Evolutionary conservation across 345 rosid genomes (phyloP), one percentile per base, ranked within the genome.

Genomic region (Linum usitatissimum): DNA sequence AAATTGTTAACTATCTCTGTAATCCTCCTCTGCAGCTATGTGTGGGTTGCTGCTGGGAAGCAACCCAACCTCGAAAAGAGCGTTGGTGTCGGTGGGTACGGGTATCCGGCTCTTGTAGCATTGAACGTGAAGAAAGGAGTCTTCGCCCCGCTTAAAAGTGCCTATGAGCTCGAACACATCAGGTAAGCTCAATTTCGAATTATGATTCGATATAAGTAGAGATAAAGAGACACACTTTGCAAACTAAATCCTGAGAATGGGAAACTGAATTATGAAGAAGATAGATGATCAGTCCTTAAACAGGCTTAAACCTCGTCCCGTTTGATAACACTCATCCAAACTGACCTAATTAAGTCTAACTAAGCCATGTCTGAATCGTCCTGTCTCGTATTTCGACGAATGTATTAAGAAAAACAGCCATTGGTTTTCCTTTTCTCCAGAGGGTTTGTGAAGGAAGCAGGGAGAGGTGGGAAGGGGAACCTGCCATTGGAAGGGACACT

Each of bases 71-170:
- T 94, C 45, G 99, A 94, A 77, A 83, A 75, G 31, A 78, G 48
- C 17, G 93, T 94, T 7, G 86, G 85, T 9, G 95, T 94, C 30
- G 99, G 99, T 54, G 99, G 97, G 64, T 94, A 94, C 14, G 99
- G 99, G 9, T 94, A 90, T 61, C 97, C 99, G 5, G 99, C 99
- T 49, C 75, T 94, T 71, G 95, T 94, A 45, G 99, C 97, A 36
- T 71, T 94, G 84, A 94, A 94, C 66, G 75, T 80, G 60, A 94
- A 94, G 87, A 90, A 90, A 79, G 97, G 84, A 70, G 97, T 84
- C 18, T 90, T 86, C 72, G 87, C 99, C 64, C 97, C 99, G 21
- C 91, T 94, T 30, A 88, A 82, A 79, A 90, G 99, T 58, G 99
- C 99, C 58, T 94, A 79, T 70, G 96, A 86, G 78, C 87, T 88